Evolutionary conservation across 2,329 filamentous ascomycete species (phyloP), one percentile per base, ranked within the genome.

Genomic region (Elsinoe necatrix): DNA sequence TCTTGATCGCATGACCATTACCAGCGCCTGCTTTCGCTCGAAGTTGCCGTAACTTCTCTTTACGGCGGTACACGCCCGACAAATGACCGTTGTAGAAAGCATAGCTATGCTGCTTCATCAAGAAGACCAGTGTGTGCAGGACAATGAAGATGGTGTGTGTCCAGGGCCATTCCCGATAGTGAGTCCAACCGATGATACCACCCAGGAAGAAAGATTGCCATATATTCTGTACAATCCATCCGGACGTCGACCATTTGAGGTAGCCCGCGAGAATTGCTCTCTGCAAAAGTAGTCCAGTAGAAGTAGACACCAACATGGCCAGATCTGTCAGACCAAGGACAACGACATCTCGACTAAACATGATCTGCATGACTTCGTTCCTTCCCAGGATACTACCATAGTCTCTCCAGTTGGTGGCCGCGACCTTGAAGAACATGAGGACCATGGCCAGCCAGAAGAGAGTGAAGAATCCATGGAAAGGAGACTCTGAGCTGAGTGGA

Each of bases 81-180:
- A 71, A 63, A 60, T 90, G 80, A 5, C 87, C 87, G 63, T 90
- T 91, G 69, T 89, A 90, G 62, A 88, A 89, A 3, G 84, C 79
- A 65, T 88, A 90, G 16, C 83, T 86, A 67, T 90, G 87, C 69
- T 89, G 86, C 73, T 92, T 92, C 87, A 91, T 91, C 21, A 91
- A 67, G 77, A 90, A 85, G 2, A 86, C 81, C 56, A 91, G 72
- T 12, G 82, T 82, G 65, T 91, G 86, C 16, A 91, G 73, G 8
- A 87, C 82, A 52, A 88, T 86, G 68, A 87, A 89, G 16, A 89
- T 84, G 1, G 85, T 88, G 64, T 89, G 87, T 12, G 87, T 88
- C 87, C 87, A 91, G 1, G 86, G 85, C 87, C 87, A 92, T 52
- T 89, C 81, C 3, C 86, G 78, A 65, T 83, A 78, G 51, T 86